Evolutionary conservation across 2,329 filamentous ascomycete species (phyloP), one percentile per base, ranked within the genome.

Genomic region (Hypomyces rosellus): DNA sequence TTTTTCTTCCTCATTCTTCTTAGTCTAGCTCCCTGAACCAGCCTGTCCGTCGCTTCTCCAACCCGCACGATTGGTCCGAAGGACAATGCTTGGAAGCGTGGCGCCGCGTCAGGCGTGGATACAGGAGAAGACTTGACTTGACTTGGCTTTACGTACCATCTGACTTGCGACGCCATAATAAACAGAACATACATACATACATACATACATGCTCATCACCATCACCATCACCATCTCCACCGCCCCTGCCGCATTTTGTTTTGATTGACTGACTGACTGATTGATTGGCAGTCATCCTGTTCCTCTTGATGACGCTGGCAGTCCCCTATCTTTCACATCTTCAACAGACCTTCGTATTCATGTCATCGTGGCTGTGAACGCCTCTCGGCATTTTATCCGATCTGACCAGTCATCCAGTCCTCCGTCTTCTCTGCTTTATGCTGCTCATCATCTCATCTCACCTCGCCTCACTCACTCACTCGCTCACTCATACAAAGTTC

Each of bases 151-250:
- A 20, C 20, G n/a, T n/a, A n/a, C 9, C 25, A 2, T 30, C 8
- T 30, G 9, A 30, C 25, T 30, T 30, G 8, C 20, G 20, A 20
- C 20, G 20, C 20, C 20, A 20, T 20, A 20, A 20, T 20, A 20
- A 20, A 20, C 20, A 20, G 5, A 20, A 20, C 25, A 30, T 30
- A 30, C 25, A 11, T 5, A 25, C 22, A 25, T 25, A 30, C 25
- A 8, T 30, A 8, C 6, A 8, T 30, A 11, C 25, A 30, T 40
- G 37, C 30, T 43, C 45, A 44, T 46, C 51, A 34, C 45, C 18
- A 45, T 34, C 51, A 41, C 14, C 45, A 44, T 46, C 51, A 34
- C 45, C 18, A 45, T 34, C 51, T 43, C 14, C 43, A 45, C 20
- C 40, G 41, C 22, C 36, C 36, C 36, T 15, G 34, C 37, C 38